Evolutionary conservation across 1,139 yeast genomes (phyloP), one percentile per base, ranked within the genome.

Genomic region (Pichiaceae sp.): DNA sequence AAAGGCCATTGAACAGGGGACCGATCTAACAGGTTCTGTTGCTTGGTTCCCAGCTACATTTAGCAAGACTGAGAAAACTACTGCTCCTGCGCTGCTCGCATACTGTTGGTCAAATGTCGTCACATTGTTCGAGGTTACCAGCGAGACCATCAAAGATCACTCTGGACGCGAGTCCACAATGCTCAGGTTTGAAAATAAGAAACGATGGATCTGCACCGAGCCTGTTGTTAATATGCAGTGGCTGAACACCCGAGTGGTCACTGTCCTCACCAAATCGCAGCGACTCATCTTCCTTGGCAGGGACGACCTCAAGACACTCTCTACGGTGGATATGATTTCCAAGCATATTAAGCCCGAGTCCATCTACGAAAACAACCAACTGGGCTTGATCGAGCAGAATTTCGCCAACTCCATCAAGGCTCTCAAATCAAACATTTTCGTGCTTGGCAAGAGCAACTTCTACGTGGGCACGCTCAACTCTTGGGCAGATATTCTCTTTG

Each of bases 401-500:
- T 64, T 54, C 44, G 41, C 51, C 38, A 54, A 63, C 35, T 55
- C 71, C 11, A 52, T 72, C 29, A 55, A 52, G 29, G 51, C 64
- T 0, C 64, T 60, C 43, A 71, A 66, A 42, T 67, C 72, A 1
- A 63, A 70, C 24, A 32, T 76, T 1, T 72, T 75, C 46, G 39
- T 74, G 2, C 47, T 76, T 37, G 79, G 78, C 2, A 60, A 61
- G 31, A 66, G 62, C 42, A 75, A 68, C 38, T 50, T 77, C 26
- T 61, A 60, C 4, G 64, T 77, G 12, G 93, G 89, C 0, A 62
- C 75, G 14, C 57, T 77, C 12, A 64, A 77, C 4, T 78, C 72
- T 46, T 85, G 95, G 95, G 86, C 87, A 0, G 93, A 83, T 48
- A 62, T 71, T 17, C 53, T 78, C 14, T 60, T 67, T 39, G 68